A percentile compares a stretch with the other conserved stretches of the same genome.
Evolutionary conservation across 768 basidiomycete genomes (phyloP).

Genomic region (Lyophyllum shimeji): DNA sequence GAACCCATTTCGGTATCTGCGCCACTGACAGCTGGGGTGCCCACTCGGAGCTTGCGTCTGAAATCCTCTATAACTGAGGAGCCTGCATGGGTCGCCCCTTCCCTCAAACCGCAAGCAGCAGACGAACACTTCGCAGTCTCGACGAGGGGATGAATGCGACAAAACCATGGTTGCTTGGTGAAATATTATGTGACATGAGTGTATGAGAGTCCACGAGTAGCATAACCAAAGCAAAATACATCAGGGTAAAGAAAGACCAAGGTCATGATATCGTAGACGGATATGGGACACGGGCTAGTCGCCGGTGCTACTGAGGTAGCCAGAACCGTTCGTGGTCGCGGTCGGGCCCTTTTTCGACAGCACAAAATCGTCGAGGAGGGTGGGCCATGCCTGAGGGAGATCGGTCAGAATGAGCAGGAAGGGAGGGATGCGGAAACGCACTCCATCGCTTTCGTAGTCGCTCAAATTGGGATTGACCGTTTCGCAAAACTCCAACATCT

Average conservation of each 20-base stretch:
- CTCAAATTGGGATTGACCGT: conserved; percentile 57
- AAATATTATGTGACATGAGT: neutral
- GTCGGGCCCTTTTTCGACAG: conserved; percentile 51
- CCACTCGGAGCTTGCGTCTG: too few species aligned
- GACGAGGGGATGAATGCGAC: neutral
- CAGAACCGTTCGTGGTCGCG: neutral
- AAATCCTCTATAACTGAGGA: too few species aligned
- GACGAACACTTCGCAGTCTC: too few species aligned
- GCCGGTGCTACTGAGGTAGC: neutral
- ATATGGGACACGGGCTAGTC: neutral
- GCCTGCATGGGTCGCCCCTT: too few species aligned
- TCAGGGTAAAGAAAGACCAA: neutral
- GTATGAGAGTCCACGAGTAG: neutral
- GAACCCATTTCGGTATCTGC: too few species aligned
- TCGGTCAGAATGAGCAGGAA: neutral
- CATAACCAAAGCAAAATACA: neutral
- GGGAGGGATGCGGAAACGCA: conserved; percentile 24
- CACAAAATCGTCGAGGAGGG: conserved; percentile 78
- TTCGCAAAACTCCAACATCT: conserved; percentile 79
- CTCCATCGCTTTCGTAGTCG: conserved; percentile 77
- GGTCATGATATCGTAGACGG: neutral
- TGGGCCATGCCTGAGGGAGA: conserved; percentile 71
- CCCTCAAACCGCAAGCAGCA: too few species aligned
- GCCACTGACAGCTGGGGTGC: too few species aligned
- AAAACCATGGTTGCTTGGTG: neutral